A percentile compares a stretch with the other conserved stretches of the same genome.
Conservation (phyloP, 257 asterid species). For the Nicotiana tabacum region DNA sequence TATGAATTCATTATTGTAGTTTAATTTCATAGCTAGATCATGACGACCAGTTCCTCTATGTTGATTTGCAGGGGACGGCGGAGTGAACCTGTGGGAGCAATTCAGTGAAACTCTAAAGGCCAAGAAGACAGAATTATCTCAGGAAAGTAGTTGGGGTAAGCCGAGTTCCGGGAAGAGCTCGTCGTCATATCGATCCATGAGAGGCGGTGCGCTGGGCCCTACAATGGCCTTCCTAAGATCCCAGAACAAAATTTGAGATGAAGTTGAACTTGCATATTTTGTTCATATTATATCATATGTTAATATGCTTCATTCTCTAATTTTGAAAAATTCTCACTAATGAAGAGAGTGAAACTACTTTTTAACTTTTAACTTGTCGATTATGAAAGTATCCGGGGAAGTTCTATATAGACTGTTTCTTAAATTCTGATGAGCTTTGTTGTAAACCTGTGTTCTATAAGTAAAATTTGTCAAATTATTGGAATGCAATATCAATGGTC, state of each 20-base stretch:
- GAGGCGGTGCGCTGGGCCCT: slow-evolving; percentile 68
- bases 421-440: background rate
- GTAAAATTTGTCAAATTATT: background rate
- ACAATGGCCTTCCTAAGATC: slow-evolving; percentile 72
- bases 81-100: slow-evolving; percentile 59
- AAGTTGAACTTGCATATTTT: background rate
- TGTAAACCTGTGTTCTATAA: background rate
- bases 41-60: background rate
- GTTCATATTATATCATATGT: background rate
- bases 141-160: slow-evolving; percentile 35
- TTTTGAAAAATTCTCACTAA: background rate
- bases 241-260: slow-evolving; percentile 32
- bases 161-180: slow-evolving; percentile 34
- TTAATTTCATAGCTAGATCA: slow-evolving; percentile 1
- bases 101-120: slow-evolving; percentile 50
- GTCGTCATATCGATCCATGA: slow-evolving; percentile 54
- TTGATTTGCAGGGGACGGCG: slow-evolving; percentile 36
- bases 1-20: background rate
- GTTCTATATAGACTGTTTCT: background rate
- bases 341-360: background rate
- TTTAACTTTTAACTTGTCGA: background rate
- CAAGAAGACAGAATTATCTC: slow-evolving; percentile 53
- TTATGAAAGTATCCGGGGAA: background rate
- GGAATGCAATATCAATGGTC: background rate
- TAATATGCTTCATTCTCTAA: background rate